Evolutionary conservation across 2,329 filamentous ascomycete species (phyloP).

Genomic region (Penicillium sp.): DNA sequence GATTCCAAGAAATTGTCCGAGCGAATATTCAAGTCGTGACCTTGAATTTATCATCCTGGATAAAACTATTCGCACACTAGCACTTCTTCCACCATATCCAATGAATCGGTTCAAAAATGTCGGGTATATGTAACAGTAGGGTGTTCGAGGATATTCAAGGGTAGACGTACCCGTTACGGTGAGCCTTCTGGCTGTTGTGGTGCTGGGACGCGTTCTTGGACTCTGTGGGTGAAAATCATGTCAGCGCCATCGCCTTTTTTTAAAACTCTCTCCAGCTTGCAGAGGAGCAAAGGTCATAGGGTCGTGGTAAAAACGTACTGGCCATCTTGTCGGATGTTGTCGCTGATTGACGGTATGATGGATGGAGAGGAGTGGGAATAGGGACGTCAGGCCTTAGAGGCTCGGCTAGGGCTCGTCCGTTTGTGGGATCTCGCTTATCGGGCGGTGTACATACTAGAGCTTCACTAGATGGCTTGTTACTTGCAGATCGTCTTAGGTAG

Average conservation of each 20-base stretch:
- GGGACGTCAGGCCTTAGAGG: conserved; percentile 32
- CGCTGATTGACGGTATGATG: conserved; percentile 41
- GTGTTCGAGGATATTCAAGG: conserved; percentile 9
- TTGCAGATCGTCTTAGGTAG: not conserved
- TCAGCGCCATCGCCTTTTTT: conserved; percentile 25
- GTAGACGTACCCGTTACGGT: conserved; percentile 88
- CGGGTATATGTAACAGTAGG: not conserved
- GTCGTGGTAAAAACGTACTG: conserved; percentile 37
- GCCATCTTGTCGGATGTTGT: conserved; percentile 48
- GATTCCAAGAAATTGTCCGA: not conserved
- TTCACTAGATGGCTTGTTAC: not conserved
- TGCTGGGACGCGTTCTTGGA: conserved; percentile 99
- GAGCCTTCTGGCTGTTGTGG: conserved; percentile 97
- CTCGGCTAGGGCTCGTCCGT: conserved; percentile 38
- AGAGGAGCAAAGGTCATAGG: not conserved
- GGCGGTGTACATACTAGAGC: conserved; percentile 23
- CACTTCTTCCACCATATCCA: conserved; percentile 1
- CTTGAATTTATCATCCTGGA: not conserved
- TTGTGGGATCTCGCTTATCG: conserved; percentile 45
- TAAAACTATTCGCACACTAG: not conserved
- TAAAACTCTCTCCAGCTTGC: not conserved
- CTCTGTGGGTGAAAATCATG: conserved; percentile 57
- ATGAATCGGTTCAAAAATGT: not conserved
- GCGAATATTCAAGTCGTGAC: conserved; percentile 3
- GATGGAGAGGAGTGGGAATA: conserved; percentile 31